Base-by-base conservation (phyloP, 176 grass and related monocot genomes). In the Puya raimondii region DNA sequence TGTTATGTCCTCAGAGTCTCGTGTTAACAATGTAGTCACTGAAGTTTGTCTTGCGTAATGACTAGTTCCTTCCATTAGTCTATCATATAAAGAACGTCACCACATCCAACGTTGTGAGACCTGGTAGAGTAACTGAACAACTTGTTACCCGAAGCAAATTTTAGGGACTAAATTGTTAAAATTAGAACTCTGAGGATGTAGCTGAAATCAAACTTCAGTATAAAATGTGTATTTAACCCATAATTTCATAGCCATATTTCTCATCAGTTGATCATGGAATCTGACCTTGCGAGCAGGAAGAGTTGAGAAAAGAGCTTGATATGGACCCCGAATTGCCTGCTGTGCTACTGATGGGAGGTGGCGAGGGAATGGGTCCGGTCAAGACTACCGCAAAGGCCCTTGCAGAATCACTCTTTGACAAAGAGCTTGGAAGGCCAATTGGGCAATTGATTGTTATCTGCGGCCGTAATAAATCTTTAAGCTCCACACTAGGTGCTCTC, bases 301-400 rank as follows among this genome's bases (percentile, higher is more conserved):
- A 93, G 64, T 77, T 97, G 71, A 83, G 86, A 72, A 80, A 65
- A 71, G 94, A 97, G 47, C 82, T 97, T 81, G 84, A 97, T 74
- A 69, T 97, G 86, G 87, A 97, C 80, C 84, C 87, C 49, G 84
- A 90, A 53, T 75, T 97, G 73, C 87, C 89, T 70, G 86, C 94
- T 26, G 94, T 97, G 47, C 68, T 97, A 69, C 75, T 97, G 63
- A 97, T 97, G 94, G 94, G 94, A 74, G 94, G 94, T 63, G 94
- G 94, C 58, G 94, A 99, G 81, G 94, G 94, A 71, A 99, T 99
- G 94, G 94, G 94, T 68, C 94, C 94, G 58, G 94, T 99, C 63
- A 99, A 99, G 80, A 86, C 84, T 71, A 99, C 94, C 1, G 94
- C 89, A 14, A 90, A 68, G 74, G 94, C 94, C 47, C 94, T 99